Conservation (phyloP, 352 stramenopile species). For the Globisporangium mamillatum region DNA sequence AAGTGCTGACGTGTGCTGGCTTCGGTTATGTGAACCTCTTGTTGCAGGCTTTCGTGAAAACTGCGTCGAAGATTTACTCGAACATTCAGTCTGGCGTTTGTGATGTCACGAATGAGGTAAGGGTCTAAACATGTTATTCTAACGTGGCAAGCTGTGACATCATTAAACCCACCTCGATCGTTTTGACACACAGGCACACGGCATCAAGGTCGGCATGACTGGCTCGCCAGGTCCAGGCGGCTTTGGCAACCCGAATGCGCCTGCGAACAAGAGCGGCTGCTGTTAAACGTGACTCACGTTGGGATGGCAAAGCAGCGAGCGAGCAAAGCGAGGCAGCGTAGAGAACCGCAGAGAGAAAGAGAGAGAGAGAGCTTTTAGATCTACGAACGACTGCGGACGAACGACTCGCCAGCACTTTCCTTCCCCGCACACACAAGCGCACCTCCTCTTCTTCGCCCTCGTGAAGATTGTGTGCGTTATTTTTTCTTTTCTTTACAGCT, state of each 20-base stretch:
- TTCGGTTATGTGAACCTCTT: neutral
- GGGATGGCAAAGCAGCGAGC: neutral
- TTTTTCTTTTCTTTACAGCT: neutral
- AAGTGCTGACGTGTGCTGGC: neutral
- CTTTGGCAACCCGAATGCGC: constrained; percentile 75
- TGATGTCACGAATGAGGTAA: constrained; percentile 93
- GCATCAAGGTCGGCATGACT: constrained; percentile 89
- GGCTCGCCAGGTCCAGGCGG: constrained; percentile 70
- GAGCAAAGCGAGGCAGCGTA: neutral
- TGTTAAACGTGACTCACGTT: constrained; percentile 43
- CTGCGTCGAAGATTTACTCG: constrained; percentile 94
- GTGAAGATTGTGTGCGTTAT: neutral
- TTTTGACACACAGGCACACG: constrained; percentile 52
- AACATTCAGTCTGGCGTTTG: constrained; percentile 95
- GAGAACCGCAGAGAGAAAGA: neutral
- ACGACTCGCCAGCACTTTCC: neutral
- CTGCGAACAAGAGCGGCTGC: constrained; percentile 65
- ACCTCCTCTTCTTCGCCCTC: neutral
- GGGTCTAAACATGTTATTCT: neutral
- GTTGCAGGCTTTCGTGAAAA: constrained; percentile 92
- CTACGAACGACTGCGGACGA: neutral
- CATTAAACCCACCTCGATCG: neutral
- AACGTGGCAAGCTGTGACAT: neutral
- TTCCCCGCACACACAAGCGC: neutral
- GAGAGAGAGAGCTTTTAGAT: neutral